Evolutionary conservation across 2,329 filamentous ascomycete genomes (phyloP).

Genomic region (Septoria linicola): DNA sequence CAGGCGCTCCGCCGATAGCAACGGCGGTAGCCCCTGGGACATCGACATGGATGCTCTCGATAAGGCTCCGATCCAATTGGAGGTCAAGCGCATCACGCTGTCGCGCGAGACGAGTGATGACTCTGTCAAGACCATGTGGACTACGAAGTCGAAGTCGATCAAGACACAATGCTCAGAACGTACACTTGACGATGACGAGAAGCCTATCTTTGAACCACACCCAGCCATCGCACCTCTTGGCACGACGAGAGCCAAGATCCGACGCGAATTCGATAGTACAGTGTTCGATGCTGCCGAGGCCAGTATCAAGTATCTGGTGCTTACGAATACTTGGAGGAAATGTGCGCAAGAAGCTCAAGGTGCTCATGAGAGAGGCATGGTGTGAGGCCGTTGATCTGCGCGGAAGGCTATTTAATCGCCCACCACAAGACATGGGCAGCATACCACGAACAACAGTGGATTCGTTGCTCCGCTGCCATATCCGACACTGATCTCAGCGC

Average conservation of each 20-base stretch:
- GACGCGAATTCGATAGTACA: constrained; percentile 46
- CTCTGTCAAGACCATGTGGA: constrained; percentile 14
- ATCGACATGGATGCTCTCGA: constrained; percentile 11
- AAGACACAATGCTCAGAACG: constrained; percentile 1
- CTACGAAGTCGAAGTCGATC: neutral
- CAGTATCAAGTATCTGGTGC: constrained; percentile 65
- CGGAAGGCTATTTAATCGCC: no score
- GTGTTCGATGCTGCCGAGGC: constrained; percentile 61
- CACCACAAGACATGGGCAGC: no score
- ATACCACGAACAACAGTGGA: no score
- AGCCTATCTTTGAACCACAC: constrained; percentile 17
- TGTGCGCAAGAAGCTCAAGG: constrained; percentile 20
- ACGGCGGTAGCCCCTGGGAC: constrained; percentile 18
- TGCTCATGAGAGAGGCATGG: constrained; percentile 2
- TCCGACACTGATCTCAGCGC: no score
- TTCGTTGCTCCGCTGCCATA: no score
- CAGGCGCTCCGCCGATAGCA: constrained; percentile 15
- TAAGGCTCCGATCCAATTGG: constrained; percentile 12
- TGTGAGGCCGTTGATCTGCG: constrained; percentile 2
- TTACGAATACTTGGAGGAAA: constrained; percentile 65
- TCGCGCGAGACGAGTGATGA: constrained; percentile 17
- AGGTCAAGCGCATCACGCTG: constrained; percentile 19
- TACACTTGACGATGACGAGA: constrained; percentile 11
- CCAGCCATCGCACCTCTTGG: constrained; percentile 18
- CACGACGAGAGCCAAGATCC: constrained; percentile 18